Conservation (phyloP, 176 grass and related monocot genomes). For the Eremochloa ophiuroides region DNA sequence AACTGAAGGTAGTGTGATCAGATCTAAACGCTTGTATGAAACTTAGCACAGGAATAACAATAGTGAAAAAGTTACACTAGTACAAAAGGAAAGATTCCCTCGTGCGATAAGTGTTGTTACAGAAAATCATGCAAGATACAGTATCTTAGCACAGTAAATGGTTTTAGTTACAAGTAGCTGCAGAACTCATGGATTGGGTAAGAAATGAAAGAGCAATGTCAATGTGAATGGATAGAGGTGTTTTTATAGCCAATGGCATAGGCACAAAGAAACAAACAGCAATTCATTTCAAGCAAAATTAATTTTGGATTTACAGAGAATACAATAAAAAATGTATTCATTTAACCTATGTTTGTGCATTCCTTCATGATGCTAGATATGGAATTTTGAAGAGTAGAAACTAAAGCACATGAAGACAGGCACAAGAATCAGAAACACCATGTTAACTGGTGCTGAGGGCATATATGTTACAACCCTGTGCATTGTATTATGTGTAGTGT, state of each 20-base stretch:
- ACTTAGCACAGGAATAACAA: background rate
- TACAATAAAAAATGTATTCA: background rate
- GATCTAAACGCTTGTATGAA: background rate
- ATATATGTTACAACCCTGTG: background rate
- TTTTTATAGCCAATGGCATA: background rate
- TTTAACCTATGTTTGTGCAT: background rate
- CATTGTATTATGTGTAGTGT: background rate
- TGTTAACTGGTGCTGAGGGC: background rate
- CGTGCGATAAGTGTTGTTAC: background rate
- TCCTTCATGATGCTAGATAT: background rate
- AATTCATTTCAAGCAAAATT: background rate
- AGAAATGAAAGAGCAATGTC: background rate
- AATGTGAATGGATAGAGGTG: slow-evolving; percentile 16
- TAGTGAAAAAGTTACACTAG: background rate
- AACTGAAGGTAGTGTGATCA: slow-evolving; percentile 3
- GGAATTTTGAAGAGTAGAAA: background rate
- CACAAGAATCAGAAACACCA: background rate
- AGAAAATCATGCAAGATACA: slow-evolving; percentile 2
- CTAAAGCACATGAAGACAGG: background rate
- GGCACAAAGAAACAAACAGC: background rate
- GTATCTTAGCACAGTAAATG: slow-evolving; percentile 7
- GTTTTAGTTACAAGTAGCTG: slow-evolving; percentile 5
- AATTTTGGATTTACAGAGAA: background rate
- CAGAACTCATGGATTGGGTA: background rate
- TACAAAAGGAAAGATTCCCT: slow-evolving; percentile 10